Percentiles rank a stretch among this genome's conserved stretches.
phyloP scores from a whole-genome alignment of 768 basidiomycete species.

The Tylopilus plumbeoviolaceoides region DNA sequence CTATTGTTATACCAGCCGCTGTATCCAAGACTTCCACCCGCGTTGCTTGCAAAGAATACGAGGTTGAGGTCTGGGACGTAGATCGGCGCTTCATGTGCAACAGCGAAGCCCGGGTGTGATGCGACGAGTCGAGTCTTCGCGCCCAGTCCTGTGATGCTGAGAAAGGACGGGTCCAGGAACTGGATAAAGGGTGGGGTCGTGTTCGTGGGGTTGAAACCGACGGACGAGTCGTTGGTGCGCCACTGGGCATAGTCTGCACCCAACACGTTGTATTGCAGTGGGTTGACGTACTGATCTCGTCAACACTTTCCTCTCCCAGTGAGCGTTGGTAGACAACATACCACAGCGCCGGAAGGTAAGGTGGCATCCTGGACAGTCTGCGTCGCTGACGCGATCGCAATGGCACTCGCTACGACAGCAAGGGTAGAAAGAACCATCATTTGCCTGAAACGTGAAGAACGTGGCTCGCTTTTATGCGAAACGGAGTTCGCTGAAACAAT shows the following conservation, averaged over 20 bases:
- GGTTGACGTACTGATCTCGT: conserved; percentile 43
- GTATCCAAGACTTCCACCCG: conserved; percentile 60
- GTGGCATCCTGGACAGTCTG: background rate
- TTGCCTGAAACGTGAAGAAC: too few species aligned
- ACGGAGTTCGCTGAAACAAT: too few species aligned
- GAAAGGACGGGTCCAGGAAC: conserved; percentile 50
- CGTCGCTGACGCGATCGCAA: background rate
- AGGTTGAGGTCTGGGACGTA: conserved; percentile 60
- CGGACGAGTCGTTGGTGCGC: conserved; percentile 33
- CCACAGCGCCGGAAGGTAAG: conserved; percentile 24
- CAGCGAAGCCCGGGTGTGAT: conserved; percentile 58
- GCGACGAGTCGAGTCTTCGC: conserved; percentile 61
- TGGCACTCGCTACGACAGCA: conserved; percentile 4
- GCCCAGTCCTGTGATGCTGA: conserved; percentile 51
- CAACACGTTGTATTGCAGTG: conserved; percentile 48
- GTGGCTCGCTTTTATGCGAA: too few species aligned
- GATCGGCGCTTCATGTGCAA: conserved; percentile 78
- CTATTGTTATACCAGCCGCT: conserved; percentile 65
- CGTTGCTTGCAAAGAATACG: conserved; percentile 70
- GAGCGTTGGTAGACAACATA: conserved; percentile 6
- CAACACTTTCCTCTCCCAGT: background rate
- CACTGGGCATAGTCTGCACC: conserved; percentile 41
- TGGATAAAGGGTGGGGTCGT: conserved; percentile 57
- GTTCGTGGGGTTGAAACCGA: conserved; percentile 61
- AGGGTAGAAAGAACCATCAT: background rate